These are phyloP conservation scores for Neonothopanus nambi DNA, from an alignment of 1,284 basidiomycete species.

Conservation along the genomic window DNA sequence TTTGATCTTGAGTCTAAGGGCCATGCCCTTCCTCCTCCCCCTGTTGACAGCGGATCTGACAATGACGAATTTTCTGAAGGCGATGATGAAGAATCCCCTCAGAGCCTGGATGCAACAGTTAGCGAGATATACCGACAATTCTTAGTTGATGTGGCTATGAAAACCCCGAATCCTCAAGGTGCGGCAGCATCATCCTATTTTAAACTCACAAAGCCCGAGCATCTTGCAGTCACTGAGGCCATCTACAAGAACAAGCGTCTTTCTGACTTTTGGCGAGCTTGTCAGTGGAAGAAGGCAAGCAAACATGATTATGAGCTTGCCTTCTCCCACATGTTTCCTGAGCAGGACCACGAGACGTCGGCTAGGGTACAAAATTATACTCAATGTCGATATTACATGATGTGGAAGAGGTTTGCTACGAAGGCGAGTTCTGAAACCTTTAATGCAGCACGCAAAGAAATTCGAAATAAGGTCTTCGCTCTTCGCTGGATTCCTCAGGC, in stretches of 20 bases:
- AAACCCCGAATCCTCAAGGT: slow-evolving; percentile 20
- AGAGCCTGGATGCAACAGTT: slow-evolving; percentile 16
- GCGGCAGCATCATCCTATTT: slow-evolving; percentile 16
- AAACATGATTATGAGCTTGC: too few relatives aligned
- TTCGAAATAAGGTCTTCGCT: too few relatives aligned
- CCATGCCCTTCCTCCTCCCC: slow-evolving; percentile 1
- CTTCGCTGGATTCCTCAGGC: too few relatives aligned
- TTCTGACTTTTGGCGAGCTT: slow-evolving; percentile 18
- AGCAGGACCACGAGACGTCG: too few relatives aligned
- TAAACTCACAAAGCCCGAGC: slow-evolving; percentile 15
- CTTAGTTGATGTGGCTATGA: slow-evolving; percentile 20
- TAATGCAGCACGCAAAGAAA: too few relatives aligned
- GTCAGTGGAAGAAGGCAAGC: slow-evolving; percentile 15
- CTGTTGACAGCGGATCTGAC: slow-evolving; percentile 19
- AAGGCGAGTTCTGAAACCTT: too few relatives aligned
- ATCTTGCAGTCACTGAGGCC: slow-evolving; percentile 7
- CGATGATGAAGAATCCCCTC: slow-evolving; percentile 10
- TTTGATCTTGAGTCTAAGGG: slow-evolving; percentile 6
- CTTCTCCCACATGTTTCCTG: too few relatives aligned
- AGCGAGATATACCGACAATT: slow-evolving; percentile 25
- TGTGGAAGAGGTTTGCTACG: too few relatives aligned
- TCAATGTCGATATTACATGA: too few relatives aligned
- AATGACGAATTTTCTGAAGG: slow-evolving; percentile 9
- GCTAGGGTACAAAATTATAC: too few relatives aligned
- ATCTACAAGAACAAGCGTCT: slow-evolving; percentile 18